Evolutionary conservation across 495 filamentous ascomycete species (phyloP).

Genomic region (Xylaria telfairii): DNA sequence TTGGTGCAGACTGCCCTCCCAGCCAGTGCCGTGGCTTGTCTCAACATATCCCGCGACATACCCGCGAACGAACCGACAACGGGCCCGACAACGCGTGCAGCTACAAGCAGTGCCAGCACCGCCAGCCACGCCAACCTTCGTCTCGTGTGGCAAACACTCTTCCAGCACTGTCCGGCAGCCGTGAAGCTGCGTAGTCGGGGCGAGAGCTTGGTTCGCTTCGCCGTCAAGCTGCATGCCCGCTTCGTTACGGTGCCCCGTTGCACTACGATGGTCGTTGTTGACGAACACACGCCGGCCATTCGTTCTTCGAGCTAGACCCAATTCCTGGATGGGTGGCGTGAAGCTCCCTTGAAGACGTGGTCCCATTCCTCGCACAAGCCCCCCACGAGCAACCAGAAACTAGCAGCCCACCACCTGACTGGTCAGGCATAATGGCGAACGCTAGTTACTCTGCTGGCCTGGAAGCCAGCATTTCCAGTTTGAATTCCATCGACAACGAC

Average conservation of each 20-base stretch:
- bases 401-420: constrained; percentile 23
- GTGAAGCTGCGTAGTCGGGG: neutral
- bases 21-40: constrained; percentile 10
- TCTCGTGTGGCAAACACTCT: neutral
- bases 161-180: neutral
- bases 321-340: constrained; percentile 38
- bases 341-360: constrained; percentile 36
- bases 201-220: neutral
- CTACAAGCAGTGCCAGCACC: constrained; percentile 10
- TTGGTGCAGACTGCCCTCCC: constrained; percentile 13
- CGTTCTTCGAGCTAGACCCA: constrained; percentile 40
- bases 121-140: neutral
- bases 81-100: constrained; percentile 6
- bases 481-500: constrained; percentile 39
- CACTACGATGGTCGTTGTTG: constrained; percentile 42
- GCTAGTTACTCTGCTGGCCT: constrained; percentile 32
- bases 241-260: constrained; percentile 26
- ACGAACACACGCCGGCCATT: constrained; percentile 33
- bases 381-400: constrained; percentile 24
- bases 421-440: constrained; percentile 34
- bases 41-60: constrained; percentile 1
- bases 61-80: constrained; percentile 5
- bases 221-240: constrained; percentile 35
- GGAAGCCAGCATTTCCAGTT: constrained; percentile 40
- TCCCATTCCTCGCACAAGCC: constrained; percentile 37